Evolutionary conservation across 495 filamentous ascomycete species (phyloP), one percentile per base, ranked within the genome.

Genomic region (Xylaria acuta): DNA sequence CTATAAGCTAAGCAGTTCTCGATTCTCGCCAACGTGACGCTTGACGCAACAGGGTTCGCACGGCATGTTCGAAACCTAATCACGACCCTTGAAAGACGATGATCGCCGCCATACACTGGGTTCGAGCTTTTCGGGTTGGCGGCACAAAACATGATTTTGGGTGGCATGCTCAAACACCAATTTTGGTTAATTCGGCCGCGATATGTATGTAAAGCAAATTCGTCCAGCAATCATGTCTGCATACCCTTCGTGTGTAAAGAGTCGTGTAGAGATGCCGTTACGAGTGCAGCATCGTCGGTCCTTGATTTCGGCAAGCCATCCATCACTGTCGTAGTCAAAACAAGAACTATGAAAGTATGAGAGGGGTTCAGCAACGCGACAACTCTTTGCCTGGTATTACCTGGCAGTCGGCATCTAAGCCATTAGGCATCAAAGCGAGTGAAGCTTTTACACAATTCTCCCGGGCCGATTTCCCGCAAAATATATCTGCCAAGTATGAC

Each of bases 1-100:
- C 49, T 11, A 49, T 25, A 40, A 38, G 41, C 32, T 22, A 66
- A 16, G 27, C 18, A 54, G 16, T 53, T 11, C 22, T 38, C 22
- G 27, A 66, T 36, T 51, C 27, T 51, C 32, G 12, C 9, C 8
- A 47, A 34, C 2, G 30, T 27, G 30, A 22, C 7, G 22, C n/a
- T 14, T 47, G n/a, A 47, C 45, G 6, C 22, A n/a, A n/a, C 34
- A 67, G 30, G 65, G n/a, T 43, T 30, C 47, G 5, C 65, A 67
- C 34, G 49, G 47, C 65, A 67, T 56, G 25, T 67, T 67, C 49
- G 65, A 67, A 67, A 67, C 47, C 34, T 20, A 25, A 43, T 25
- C 30, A 18, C 16, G 3, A 56, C 12, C 65, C 49, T 38, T 56
- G 49, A 18, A 5, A 38, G 45, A 20, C 22, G n/a, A 56, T 43